Evolutionary conservation across 371 early-diverging fungal genomes (phyloP).

Genomic region (Chytridium lagenaria): DNA sequence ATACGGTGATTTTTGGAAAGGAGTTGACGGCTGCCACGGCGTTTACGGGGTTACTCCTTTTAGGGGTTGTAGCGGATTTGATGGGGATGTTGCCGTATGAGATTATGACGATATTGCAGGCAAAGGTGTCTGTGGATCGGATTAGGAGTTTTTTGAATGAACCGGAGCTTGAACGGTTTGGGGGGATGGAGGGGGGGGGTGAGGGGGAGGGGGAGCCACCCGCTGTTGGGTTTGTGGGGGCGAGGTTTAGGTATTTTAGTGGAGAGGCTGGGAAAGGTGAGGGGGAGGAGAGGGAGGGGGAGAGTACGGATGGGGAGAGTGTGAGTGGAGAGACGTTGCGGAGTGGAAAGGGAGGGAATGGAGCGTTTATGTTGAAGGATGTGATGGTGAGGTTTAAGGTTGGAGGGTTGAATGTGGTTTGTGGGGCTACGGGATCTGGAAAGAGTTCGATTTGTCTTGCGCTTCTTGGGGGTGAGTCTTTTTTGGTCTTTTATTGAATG

Average conservation of each 20-base stretch:
- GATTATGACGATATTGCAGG: conserved; percentile 43
- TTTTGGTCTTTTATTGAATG: not conserved
- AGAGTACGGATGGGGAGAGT: not conserved
- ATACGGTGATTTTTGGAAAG: conserved; percentile 31
- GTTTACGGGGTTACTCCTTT: conserved; percentile 50
- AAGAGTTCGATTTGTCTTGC: conserved; percentile 70
- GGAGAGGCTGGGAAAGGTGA: not conserved
- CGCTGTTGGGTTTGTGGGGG: conserved; percentile 27
- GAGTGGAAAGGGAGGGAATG: too few species aligned
- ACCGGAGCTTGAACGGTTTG: conserved; percentile 45
- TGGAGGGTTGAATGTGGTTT: conserved; percentile 68
- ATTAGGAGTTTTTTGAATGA: conserved; percentile 47
- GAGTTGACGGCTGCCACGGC: conserved; percentile 51
- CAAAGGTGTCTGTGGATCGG: conserved; percentile 47
- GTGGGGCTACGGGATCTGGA: conserved; percentile 70
- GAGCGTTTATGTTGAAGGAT: conserved; percentile 17
- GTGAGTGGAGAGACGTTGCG: not conserved
- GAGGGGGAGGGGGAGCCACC: not conserved
- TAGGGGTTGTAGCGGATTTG: conserved; percentile 38
- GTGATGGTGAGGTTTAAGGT: conserved; percentile 55
- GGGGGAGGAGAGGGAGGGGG: not conserved
- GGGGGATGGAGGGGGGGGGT: not conserved
- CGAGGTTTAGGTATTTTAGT: conserved; percentile 25
- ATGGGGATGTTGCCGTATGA: conserved; percentile 41
- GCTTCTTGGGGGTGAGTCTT: conserved; percentile 56